phyloP scores from a whole-genome alignment of 163 green algal species.

The Scenedesmus sp. region DNA sequence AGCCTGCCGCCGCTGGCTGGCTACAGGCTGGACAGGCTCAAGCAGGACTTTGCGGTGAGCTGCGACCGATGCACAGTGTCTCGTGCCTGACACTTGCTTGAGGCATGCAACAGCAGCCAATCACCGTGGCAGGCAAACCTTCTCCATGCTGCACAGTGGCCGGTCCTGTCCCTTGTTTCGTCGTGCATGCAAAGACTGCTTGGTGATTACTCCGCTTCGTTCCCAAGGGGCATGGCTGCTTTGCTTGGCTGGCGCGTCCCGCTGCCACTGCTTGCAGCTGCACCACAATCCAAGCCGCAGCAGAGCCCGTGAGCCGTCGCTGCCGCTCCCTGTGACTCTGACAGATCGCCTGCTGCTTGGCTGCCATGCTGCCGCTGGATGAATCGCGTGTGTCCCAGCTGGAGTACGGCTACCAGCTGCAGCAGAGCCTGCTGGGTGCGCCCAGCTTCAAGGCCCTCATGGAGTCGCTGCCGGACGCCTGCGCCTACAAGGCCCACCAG shows the following conservation, averaged over 20 bases:
- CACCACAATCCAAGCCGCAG: not conserved
- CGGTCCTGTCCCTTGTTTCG: too few species aligned
- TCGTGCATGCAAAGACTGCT: too few species aligned
- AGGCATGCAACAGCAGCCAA: too few species aligned
- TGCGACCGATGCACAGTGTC: not conserved
- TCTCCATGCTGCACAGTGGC: too few species aligned
- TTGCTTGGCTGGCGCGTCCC: too few species aligned
- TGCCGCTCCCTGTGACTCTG: not conserved
- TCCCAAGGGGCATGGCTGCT: too few species aligned
- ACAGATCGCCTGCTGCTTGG: not conserved
- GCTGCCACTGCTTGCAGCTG: not conserved
- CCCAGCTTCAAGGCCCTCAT: slow-evolving; percentile 30
- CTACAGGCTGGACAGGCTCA: slow-evolving; percentile 56
- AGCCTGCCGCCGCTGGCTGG: slow-evolving; percentile 32
- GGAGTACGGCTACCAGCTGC: slow-evolving; percentile 55
- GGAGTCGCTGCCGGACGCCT: slow-evolving; percentile 43
- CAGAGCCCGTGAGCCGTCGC: not conserved
- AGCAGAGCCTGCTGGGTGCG: slow-evolving; percentile 38
- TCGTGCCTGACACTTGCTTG: too few species aligned
- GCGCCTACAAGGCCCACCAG: slow-evolving; percentile 16
- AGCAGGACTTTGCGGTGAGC: slow-evolving; percentile 51
- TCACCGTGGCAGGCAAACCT: too few species aligned
- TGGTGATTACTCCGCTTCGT: too few species aligned
- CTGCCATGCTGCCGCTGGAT: not conserved
- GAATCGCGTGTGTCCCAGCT: not conserved